Evolutionary conservation across 257 asterid species (phyloP).

Genomic region (Fraxinus excelsior): DNA sequence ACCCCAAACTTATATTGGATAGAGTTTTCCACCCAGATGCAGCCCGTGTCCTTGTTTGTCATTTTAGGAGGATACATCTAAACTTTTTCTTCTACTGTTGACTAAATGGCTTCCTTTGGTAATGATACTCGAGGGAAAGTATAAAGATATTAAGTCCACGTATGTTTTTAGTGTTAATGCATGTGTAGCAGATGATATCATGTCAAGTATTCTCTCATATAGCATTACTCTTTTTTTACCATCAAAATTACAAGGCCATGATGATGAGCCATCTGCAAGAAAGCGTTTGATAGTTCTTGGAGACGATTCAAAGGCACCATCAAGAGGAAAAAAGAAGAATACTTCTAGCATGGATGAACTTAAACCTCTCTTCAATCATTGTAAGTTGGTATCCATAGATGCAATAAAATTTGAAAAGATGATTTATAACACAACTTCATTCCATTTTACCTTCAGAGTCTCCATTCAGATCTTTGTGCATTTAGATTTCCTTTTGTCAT

Average conservation of each 20-base stretch:
- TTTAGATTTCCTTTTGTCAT: neutral
- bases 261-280: conserved; percentile 29
- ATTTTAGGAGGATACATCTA: neutral
- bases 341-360: conserved; percentile 31
- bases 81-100: neutral
- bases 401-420: neutral
- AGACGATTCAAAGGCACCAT: conserved; percentile 49
- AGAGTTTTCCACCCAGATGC: neutral
- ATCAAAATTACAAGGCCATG: conserved; percentile 33
- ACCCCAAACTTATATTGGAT: neutral
- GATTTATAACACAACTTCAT: too few species aligned
- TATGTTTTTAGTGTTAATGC: neutral
- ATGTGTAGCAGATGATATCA: neutral
- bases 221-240: neutral
- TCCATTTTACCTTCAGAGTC: neutral
- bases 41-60: conserved; percentile 1
- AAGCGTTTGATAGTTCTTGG: conserved; percentile 71
- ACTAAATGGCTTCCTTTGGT: neutral
- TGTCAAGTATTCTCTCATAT: neutral
- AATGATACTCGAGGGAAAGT: neutral
- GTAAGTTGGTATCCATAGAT: conserved; percentile 35
- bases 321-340: conserved; percentile 35
- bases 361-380: conserved; percentile 60
- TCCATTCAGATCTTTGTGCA: neutral
- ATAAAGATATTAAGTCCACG: neutral